phyloP scores from a whole-genome alignment of 129 eudicot species.

The Glebionis coronaria region DNA sequence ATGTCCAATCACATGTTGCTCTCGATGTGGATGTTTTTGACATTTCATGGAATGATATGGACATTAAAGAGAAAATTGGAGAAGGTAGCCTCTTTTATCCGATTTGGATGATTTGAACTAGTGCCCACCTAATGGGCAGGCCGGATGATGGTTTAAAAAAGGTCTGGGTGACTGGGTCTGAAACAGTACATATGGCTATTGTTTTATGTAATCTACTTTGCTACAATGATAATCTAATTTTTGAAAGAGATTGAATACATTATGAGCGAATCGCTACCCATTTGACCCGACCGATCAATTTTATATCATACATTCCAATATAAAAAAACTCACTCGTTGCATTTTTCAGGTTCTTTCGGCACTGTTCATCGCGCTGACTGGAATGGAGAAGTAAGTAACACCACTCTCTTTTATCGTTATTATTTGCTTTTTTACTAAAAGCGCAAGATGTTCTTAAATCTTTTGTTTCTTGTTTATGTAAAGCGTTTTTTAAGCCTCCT shows the following conservation, averaged over 20 bases:
- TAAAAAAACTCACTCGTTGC: constrained; percentile 8
- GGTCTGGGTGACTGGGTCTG: not conserved
- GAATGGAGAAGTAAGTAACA: constrained; percentile 88
- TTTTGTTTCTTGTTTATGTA: not conserved
- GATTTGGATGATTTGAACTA: constrained; percentile 4
- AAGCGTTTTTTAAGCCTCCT: not conserved
- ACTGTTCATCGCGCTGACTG: constrained; percentile 92
- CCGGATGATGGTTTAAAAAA: not conserved
- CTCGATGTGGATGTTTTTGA: constrained; percentile 71
- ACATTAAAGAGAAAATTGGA: constrained; percentile 75
- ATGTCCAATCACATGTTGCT: constrained; percentile 32
- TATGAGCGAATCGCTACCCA: not conserved
- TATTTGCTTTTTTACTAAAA: not conserved
- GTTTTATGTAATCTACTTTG: not conserved
- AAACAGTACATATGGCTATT: not conserved
- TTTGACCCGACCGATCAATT: not conserved
- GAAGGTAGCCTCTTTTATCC: constrained; percentile 54
- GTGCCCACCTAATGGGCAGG: not conserved
- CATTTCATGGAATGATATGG: constrained; percentile 85
- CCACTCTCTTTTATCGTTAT: not conserved
- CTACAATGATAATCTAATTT: not conserved
- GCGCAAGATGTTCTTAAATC: too few relatives aligned
- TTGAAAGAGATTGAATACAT: not conserved
- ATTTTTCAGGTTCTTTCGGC: constrained; percentile 88
- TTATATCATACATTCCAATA: not conserved